These are phyloP conservation scores for Aspergillus sp. DNA, from an alignment of 2,329 filamentous ascomycete species.

Conservation along the genomic window DNA sequence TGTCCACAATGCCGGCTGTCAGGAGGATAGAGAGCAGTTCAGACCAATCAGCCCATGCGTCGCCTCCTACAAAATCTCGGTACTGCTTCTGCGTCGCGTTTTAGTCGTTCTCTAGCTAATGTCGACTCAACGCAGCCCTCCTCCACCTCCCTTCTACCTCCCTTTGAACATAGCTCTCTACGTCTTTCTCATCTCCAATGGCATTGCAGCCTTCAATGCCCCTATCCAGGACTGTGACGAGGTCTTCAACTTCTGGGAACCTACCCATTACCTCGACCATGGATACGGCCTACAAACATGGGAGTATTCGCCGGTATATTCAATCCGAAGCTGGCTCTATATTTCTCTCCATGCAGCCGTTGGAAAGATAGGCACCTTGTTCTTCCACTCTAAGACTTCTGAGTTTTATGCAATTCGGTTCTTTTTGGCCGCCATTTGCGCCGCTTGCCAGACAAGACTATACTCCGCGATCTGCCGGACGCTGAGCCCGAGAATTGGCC, in stretches of 20 bases:
- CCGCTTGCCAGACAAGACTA: conserved; percentile 70
- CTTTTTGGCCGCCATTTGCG: conserved; percentile 64
- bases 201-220: conserved; percentile 68
- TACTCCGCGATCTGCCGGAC: conserved; percentile 68
- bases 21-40: conserved; percentile 8
- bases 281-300: conserved; percentile 93
- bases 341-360: conserved; percentile 66
- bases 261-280: conserved; percentile 85
- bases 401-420: conserved; percentile 87
- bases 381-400: conserved; percentile 37
- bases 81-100: conserved; percentile 6
- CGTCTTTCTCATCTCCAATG: conserved; percentile 63
- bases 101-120: conserved; percentile 9
- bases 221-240: conserved; percentile 98
- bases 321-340: conserved; percentile 93
- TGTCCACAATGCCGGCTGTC: conserved; percentile 11
- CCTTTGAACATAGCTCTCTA: conserved; percentile 71
- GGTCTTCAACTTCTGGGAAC: conserved; percentile 99
- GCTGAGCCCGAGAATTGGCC: conserved; percentile 71
- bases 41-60: conserved; percentile 1
- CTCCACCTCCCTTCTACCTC: conserved; percentile 48
- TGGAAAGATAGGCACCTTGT: conserved; percentile 56
- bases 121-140: conserved; percentile 15
- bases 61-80: conserved; percentile 18
- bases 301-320: conserved; percentile 94